phyloP scores from a whole-genome alignment of 2,329 filamentous ascomycete genomes.

The Claviceps sorghi region DNA sequence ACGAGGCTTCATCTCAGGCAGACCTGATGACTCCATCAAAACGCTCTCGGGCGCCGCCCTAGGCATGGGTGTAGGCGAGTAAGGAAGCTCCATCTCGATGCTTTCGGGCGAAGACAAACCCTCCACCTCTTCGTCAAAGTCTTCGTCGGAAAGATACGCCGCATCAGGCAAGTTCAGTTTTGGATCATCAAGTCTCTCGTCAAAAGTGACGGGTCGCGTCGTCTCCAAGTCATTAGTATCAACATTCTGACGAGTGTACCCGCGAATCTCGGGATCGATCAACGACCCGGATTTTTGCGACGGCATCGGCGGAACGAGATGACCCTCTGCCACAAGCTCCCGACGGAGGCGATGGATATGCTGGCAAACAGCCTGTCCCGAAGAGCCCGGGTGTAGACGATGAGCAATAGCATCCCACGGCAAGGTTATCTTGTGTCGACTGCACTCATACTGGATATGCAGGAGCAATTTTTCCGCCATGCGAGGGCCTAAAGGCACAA shows the following conservation, averaged over 20 bases:
- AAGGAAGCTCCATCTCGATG: not conserved
- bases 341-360: constrained; percentile 21
- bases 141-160: constrained; percentile 5
- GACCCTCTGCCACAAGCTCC: constrained; percentile 23
- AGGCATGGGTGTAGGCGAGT: constrained; percentile 7
- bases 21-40: not conserved
- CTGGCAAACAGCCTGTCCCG: constrained; percentile 24
- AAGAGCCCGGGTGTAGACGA: constrained; percentile 26
- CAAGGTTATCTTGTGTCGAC: constrained; percentile 16
- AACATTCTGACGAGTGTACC: constrained; percentile 16
- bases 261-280: constrained; percentile 17
- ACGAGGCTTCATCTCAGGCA: not conserved
- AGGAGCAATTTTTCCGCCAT: constrained; percentile 32
- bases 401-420: constrained; percentile 28
- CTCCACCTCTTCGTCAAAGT: not conserved
- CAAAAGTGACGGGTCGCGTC: constrained; percentile 17
- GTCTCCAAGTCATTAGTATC: constrained; percentile 12
- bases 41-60: not conserved
- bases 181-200: constrained; percentile 19
- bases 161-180: constrained; percentile 16
- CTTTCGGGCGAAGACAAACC: constrained; percentile 3
- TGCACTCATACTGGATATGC: constrained; percentile 25
- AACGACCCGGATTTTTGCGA: constrained; percentile 12
- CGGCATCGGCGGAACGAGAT: constrained; percentile 23
- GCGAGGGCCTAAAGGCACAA: constrained; percentile 22